Evolutionary conservation across 2,329 filamentous ascomycete species (phyloP).

Genomic region (Verticillium nubilum): DNA sequence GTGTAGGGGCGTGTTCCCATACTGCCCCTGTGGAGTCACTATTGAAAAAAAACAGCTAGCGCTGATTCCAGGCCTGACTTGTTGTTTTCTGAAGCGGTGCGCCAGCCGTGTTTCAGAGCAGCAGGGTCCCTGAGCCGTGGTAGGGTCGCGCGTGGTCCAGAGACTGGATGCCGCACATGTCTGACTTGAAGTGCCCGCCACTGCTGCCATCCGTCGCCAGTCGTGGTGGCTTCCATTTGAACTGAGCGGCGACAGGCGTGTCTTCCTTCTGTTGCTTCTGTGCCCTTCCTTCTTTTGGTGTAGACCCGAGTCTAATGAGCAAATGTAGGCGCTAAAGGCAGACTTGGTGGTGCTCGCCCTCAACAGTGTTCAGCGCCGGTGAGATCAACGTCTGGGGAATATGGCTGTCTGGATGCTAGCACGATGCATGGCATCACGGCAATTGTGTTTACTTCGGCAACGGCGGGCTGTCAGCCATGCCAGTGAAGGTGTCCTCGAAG

Average conservation of each 20-base stretch:
- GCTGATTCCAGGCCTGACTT: constrained; percentile 24
- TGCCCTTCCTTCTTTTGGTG: not conserved
- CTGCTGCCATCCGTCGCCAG: not conserved
- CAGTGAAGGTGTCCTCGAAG: not conserved
- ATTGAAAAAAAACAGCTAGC: constrained; percentile 21
- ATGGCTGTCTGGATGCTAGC: not conserved
- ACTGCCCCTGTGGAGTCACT: constrained; percentile 16
- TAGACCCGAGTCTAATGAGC: not conserved
- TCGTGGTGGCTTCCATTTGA: not conserved
- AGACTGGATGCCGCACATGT: not conserved
- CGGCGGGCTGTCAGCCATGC: not conserved
- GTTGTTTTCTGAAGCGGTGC: constrained; percentile 42
- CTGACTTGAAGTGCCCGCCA: not conserved
- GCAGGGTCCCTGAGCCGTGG: constrained; percentile 18
- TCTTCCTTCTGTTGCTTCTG: not conserved
- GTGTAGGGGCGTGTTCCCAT: constrained; percentile 15
- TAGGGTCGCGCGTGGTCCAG: not conserved
- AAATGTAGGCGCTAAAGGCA: not conserved
- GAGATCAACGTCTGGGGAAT: not conserved
- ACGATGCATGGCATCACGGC: not conserved
- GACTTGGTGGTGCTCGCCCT: not conserved
- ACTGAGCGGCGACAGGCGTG: not conserved
- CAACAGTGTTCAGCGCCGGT: not conserved
- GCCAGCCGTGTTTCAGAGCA: constrained; percentile 43
- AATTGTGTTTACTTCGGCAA: not conserved